Evolutionary conservation across 2,329 filamentous ascomycete genomes (phyloP).

Genomic region (Trichoderma oligosporum): DNA sequence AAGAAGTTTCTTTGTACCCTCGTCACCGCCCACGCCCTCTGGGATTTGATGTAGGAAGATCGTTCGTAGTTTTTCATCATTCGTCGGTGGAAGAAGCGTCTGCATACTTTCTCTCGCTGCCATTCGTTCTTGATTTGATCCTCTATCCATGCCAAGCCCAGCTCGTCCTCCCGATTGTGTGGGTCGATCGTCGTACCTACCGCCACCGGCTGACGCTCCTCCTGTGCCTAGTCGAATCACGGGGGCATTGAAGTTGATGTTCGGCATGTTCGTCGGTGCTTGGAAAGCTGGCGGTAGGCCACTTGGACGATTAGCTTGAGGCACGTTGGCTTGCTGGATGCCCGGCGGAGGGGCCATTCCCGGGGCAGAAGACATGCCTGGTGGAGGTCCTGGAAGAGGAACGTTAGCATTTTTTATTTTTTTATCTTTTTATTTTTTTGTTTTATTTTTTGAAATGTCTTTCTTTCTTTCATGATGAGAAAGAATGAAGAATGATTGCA

Average conservation of each 20-base stretch:
- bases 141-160: constrained; percentile 59
- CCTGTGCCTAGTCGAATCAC: constrained; percentile 88
- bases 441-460: too few species aligned
- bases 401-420: constrained; percentile 8
- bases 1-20: constrained; percentile 74
- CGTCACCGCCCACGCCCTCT: constrained; percentile 70
- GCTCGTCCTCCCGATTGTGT: constrained; percentile 39
- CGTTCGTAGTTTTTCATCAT: constrained; percentile 86
- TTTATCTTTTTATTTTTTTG: too few species aligned
- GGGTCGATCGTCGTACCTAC: constrained; percentile 39
- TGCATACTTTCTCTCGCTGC: constrained; percentile 65
- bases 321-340: constrained; percentile 68
- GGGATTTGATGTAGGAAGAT: constrained; percentile 87
- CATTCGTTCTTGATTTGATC: constrained; percentile 63
- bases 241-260: constrained; percentile 97
- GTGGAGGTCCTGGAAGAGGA: constrained; percentile 60
- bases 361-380: constrained; percentile 75
- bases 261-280: constrained; percentile 85
- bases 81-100: constrained; percentile 73
- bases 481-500: constrained; percentile 29
- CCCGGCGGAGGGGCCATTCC: constrained; percentile 76
- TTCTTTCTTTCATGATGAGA: neutral
- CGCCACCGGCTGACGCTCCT: constrained; percentile 54
- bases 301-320: constrained; percentile 75
- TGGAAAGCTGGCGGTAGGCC: constrained; percentile 81